A percentile compares a stretch with the other conserved stretches of the same genome.
Conservation (phyloP, 2,329 filamentous ascomycete genomes). For the Ophiocordyceps polyrhachis-furcata region DNA sequence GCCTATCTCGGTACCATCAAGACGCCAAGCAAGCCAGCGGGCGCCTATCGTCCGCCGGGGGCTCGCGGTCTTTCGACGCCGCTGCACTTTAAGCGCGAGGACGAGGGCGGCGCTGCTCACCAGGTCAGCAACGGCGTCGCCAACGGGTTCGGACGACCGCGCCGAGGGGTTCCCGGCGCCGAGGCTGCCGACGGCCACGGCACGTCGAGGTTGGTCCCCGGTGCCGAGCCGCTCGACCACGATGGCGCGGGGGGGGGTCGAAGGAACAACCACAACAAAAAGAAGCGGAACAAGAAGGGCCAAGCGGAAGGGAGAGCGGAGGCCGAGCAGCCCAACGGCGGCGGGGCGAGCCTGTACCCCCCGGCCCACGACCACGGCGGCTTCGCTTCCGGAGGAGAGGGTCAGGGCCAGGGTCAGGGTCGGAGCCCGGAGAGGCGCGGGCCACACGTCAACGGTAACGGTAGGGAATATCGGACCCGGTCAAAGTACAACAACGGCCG, state of each 20-base stretch:
- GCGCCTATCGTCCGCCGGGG: conserved; percentile 87
- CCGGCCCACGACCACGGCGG: conserved; percentile 19
- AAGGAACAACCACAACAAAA: conserved; percentile 49
- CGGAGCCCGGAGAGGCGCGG: conserved; percentile 50
- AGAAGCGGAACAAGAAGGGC: conserved; percentile 84
- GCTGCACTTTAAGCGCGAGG: conserved; percentile 90
- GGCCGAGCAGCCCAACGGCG: conserved; percentile 19
- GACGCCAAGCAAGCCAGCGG: conserved; percentile 91
- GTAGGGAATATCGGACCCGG: conserved; percentile 1
- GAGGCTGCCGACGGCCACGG: conserved; percentile 51
- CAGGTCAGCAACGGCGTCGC: conserved; percentile 57
- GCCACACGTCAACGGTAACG: conserved; percentile 11
- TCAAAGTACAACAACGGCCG: conserved; percentile 16
- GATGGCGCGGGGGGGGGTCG: conserved; percentile 45
- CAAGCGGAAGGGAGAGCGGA: conserved; percentile 53
- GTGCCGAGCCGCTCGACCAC: conserved; percentile 42
- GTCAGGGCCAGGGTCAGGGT: conserved; percentile 34
- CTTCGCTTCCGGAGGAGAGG: conserved; percentile 26
- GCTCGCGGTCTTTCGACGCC: conserved; percentile 79
- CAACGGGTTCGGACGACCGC: conserved; percentile 63
- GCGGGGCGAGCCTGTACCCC: conserved; percentile 27
- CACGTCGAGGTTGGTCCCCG: conserved; percentile 46
- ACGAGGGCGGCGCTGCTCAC: conserved; percentile 84
- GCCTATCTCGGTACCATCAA: conserved; percentile 73
- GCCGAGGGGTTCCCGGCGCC: conserved; percentile 72